A percentile compares a stretch with the other conserved stretches of the same genome.
Evolutionary conservation across 2,329 filamentous ascomycete genomes (phyloP).

Genomic region (Penicillium sp.): DNA sequence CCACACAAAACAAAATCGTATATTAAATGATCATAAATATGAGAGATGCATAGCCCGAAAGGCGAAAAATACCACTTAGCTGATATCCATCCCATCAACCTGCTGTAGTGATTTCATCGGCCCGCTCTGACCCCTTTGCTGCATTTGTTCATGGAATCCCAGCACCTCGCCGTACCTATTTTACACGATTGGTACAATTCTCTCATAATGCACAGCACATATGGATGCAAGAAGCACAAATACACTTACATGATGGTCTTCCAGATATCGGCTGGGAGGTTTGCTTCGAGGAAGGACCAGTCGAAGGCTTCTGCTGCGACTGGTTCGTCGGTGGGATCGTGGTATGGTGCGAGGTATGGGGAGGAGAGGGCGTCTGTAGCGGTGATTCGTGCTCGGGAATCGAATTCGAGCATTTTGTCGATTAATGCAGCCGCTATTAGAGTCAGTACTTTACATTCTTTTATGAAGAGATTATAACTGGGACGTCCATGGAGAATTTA

Average conservation of each 20-base stretch:
- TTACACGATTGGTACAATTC: neutral
- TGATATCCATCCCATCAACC: slow-evolving; percentile 12
- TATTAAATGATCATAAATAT: too few species aligned
- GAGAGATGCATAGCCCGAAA: neutral
- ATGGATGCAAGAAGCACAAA: neutral
- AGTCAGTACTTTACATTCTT: neutral
- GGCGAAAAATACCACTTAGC: neutral
- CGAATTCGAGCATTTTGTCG: slow-evolving; percentile 95
- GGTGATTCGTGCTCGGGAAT: slow-evolving; percentile 87
- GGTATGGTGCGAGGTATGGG: slow-evolving; percentile 92
- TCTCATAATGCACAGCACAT: neutral
- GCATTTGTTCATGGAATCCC: slow-evolving; percentile 15
- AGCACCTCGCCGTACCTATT: slow-evolving; percentile 19
- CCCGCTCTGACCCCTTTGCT: neutral
- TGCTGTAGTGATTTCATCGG: neutral
- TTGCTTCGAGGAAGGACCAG: slow-evolving; percentile 98
- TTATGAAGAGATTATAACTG: slow-evolving; percentile 8
- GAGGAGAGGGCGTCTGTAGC: slow-evolving; percentile 81
- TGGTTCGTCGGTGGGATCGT: slow-evolving; percentile 94
- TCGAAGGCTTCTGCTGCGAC: slow-evolving; percentile 95
- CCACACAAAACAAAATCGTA: too few species aligned
- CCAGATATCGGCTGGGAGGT: slow-evolving; percentile 95
- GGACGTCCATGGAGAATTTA: neutral
- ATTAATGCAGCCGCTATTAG: slow-evolving; percentile 78
- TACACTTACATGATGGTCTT: slow-evolving; percentile 95